These are phyloP conservation scores for Vicia sativa DNA, from an alignment of 306 rosid genomes.

Conservation along the genomic window DNA sequence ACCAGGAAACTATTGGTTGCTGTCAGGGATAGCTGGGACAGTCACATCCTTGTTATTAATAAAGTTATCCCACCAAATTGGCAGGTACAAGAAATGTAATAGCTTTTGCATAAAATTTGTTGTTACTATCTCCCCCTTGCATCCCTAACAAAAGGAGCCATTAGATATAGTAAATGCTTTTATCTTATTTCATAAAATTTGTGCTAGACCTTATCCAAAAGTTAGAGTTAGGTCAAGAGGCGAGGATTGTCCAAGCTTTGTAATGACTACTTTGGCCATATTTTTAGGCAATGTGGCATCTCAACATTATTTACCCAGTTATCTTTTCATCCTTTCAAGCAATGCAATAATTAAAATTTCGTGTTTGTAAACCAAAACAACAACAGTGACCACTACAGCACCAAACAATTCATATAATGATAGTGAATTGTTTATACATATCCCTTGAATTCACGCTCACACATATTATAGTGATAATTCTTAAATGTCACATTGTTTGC, in stretches of 20 bases:
- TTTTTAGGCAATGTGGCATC: no score
- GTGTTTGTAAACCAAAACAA: no score
- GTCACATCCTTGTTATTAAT: conserved; percentile 64
- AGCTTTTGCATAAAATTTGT: conserved; percentile 23
- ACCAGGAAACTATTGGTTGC: conserved; percentile 86
- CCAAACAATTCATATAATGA: background rate
- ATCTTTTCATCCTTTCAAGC: no score
- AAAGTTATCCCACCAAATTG: conserved; percentile 79
- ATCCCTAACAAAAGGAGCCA: conserved; percentile 4
- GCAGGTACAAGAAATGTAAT: conserved; percentile 59
- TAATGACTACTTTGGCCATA: no score
- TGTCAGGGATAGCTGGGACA: conserved; percentile 79
- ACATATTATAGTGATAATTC: conserved; percentile 15
- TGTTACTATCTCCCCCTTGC: background rate
- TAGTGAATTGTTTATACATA: background rate
- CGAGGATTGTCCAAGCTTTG: background rate
- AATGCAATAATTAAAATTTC: no score
- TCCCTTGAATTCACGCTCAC: conserved; percentile 19
- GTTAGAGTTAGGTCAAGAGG: conserved; percentile 1
- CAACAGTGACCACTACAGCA: no score
- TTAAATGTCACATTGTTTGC: conserved; percentile 23
- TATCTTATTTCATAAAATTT: conserved; percentile 1
- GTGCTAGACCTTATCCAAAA: background rate
- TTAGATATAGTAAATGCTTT: conserved; percentile 26
- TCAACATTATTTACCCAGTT: no score